A percentile compares a stretch with the other conserved stretches of the same genome.
Evolutionary conservation across 2,329 filamentous ascomycete genomes (phyloP).

Genomic region (Aspergillus tubingensis): DNA sequence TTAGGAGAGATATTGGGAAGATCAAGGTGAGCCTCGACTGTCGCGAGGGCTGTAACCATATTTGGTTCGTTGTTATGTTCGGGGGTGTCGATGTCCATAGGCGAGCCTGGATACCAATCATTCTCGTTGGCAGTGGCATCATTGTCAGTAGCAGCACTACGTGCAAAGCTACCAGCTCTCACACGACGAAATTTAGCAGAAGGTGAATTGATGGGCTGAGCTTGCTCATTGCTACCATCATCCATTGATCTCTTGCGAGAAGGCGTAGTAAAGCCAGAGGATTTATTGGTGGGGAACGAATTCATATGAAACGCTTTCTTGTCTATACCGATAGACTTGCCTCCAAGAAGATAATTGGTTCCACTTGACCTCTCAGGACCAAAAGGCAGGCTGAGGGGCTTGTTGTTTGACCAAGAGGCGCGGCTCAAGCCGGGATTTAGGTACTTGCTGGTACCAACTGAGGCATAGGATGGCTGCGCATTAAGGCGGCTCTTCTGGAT

Average conservation of each 20-base stretch:
- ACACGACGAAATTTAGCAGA: constrained; percentile 20
- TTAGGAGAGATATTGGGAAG: neutral
- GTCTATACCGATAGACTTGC: neutral
- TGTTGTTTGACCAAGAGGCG: neutral
- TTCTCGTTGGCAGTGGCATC: neutral
- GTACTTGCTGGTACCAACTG: neutral
- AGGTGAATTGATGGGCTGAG: neutral
- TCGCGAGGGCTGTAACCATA: neutral
- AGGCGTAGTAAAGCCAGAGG: neutral
- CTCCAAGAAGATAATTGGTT: neutral
- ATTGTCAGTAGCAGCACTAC: neutral
- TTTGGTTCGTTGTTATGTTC: neutral
- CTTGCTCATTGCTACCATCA: neutral
- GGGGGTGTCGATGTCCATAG: neutral
- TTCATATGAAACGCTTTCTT: neutral
- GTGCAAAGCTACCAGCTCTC: constrained; percentile 1
- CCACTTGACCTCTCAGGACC: neutral
- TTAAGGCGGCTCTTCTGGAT: too few relatives aligned
- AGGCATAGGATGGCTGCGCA: neutral
- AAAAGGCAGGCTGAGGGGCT: neutral
- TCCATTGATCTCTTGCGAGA: constrained; percentile 20
- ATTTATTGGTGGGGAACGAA: neutral
- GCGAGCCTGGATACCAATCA: neutral
- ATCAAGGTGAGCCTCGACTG: neutral
- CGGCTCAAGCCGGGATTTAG: neutral